Evolutionary conservation across 2,329 filamentous ascomycete genomes (phyloP), one percentile per base, ranked within the genome.

Genomic region (Drechslera avenae): DNA sequence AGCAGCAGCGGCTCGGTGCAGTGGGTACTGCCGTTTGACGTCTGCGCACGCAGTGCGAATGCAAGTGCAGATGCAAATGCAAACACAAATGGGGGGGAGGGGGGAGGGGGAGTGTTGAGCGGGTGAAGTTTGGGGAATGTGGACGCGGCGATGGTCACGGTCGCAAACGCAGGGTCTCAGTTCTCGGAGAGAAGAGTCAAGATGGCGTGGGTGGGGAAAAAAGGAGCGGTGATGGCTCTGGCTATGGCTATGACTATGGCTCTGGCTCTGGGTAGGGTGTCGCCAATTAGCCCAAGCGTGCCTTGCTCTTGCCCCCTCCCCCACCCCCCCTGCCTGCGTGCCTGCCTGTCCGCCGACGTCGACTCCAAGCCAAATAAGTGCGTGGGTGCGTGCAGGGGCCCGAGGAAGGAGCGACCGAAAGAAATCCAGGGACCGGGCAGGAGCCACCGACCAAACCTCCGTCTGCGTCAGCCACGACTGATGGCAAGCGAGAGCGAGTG

Each of bases 191-290:
- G 45, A 31, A 35, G 44, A 19, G 30, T 30, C 36, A 31, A 31
- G 50, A 14, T 39, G 39, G 40, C 35, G 50, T 45, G 40, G 40
- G 50, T 52, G 50, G 50, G 44, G 50, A 39, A 47, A 34, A 49
- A 52, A 52, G 45, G 45, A 52, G 39, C 45, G 44, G 28, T 34
- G 36, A 39, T 46, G 34, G 34, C 35, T 40, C 21, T 40, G 43
- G 16, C 4, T 7, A 21, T 21, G 7, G 19, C 21, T 47, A 33
- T 46, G 34, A 23, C 35, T 40, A 17, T 40, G 43, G 16, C 4
- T 7, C 4, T 21, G 7, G 19, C 21, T 47, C 26, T 35, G 31
- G 48, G 18, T 45, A 28, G 7, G 18, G 26, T 37, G 37, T 35
- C 35, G 37, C 42, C 31, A 18, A 51, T 26, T 36, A 41, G 42